A percentile compares a stretch with the other conserved stretches of the same genome.
Evolutionary conservation across 768 basidiomycete species (phyloP).

Genomic region (Tylopilus cervinicoccineus): DNA sequence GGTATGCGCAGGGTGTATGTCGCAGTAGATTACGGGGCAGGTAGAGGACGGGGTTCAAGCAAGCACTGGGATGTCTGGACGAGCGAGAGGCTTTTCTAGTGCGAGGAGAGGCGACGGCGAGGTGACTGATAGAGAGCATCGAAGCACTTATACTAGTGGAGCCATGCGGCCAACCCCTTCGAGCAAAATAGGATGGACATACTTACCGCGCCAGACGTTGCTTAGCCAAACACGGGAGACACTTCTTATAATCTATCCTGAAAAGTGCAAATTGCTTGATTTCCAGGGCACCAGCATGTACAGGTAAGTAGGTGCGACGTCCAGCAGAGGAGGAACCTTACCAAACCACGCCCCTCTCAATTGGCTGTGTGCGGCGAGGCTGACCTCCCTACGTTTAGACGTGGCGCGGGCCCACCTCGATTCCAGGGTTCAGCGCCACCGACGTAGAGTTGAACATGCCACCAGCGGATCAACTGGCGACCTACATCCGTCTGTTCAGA

Average conservation of each 20-base stretch:
- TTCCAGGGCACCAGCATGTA: constrained; percentile 23
- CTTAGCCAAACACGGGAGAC: constrained; percentile 20
- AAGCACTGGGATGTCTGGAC: not conserved
- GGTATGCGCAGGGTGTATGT: not conserved
- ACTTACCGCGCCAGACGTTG: constrained; percentile 4
- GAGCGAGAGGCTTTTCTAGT: constrained; percentile 21
- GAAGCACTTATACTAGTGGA: constrained; percentile 10
- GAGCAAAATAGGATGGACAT: constrained; percentile 19
- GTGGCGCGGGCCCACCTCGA: constrained; percentile 9
- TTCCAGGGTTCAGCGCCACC: too few species aligned
- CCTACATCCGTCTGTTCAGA: too few species aligned
- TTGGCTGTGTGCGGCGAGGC: constrained; percentile 2
- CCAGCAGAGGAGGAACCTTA: constrained; percentile 16
- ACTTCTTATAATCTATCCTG: constrained; percentile 27
- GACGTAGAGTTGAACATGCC: too few species aligned
- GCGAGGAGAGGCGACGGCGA: constrained; percentile 4
- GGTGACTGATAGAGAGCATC: constrained; percentile 15
- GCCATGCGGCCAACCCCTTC: constrained; percentile 22
- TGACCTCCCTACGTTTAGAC: not conserved
- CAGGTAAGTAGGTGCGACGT: constrained; percentile 12
- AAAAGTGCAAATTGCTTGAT: constrained; percentile 31
- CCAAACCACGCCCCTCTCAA: constrained; percentile 25
- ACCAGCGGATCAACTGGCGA: too few species aligned
- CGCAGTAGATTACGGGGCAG: not conserved
- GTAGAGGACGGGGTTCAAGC: not conserved